phyloP scores from a whole-genome alignment of 257 asterid genomes.

The Nicotiana benthamiana region DNA sequence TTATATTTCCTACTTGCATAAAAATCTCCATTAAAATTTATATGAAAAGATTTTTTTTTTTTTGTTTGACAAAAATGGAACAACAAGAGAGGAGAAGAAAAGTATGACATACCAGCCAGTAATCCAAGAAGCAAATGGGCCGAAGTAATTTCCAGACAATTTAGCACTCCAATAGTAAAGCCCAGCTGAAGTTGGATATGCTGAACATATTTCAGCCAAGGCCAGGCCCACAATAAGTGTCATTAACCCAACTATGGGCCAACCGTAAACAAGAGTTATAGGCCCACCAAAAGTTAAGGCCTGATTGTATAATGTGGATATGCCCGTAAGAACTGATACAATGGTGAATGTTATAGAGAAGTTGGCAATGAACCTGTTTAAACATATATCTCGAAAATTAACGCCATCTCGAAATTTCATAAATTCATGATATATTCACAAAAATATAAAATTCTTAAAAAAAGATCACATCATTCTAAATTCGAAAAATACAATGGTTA shows the following conservation, averaged over 20 bases:
- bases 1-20: too few species aligned
- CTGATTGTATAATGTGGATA: constrained; percentile 35
- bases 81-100: neutral
- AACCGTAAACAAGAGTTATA: constrained; percentile 45
- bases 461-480: too few species aligned
- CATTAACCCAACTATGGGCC: constrained; percentile 46
- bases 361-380: constrained; percentile 37
- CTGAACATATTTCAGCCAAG: constrained; percentile 56
- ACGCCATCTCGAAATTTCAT: too few species aligned
- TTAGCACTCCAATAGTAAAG: constrained; percentile 57
- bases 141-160: constrained; percentile 32
- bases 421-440: too few species aligned
- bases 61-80: neutral
- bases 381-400: neutral
- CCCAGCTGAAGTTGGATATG: constrained; percentile 64
- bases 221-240: constrained; percentile 42
- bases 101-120: constrained; percentile 43
- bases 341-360: constrained; percentile 49
- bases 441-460: too few species aligned
- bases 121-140: constrained; percentile 54
- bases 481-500: too few species aligned
- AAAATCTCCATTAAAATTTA: too few species aligned
- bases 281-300: constrained; percentile 32
- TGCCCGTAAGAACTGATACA: constrained; percentile 35
- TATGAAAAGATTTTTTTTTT: too few species aligned